Evolutionary conservation across 305 asterid species (phyloP), one percentile per base, ranked within the genome.

Genomic region (Solanum aculeatissimum): DNA sequence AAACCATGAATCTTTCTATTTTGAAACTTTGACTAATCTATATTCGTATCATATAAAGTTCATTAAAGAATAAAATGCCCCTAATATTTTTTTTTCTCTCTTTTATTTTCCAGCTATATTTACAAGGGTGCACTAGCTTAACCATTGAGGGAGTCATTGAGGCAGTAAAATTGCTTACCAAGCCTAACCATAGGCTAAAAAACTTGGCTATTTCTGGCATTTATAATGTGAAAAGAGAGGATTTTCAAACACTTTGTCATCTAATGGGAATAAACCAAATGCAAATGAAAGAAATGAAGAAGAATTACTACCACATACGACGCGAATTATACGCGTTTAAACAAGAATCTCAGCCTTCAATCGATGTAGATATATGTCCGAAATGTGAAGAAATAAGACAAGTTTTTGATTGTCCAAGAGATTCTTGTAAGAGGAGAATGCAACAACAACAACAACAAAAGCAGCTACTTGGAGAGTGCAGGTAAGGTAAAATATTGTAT

Each of bases 121-220:
- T 91, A 27, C 97, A 94, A 75, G 94, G 91, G 35, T 95, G 98
- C 94, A 90, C 93, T 9, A 83, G 90, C 86, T 74, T 95, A 89
- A 89, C 94, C 14, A 90, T 95, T 7, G 90, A 66, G 42, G 99
- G 95, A 85, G 86, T 95, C 82, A 84, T 92, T 38, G 78, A 45
- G 58, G 94, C 95, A 66, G 92, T 90, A 62, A 88, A 85, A 80
- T 74, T 86, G 15, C 93, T 93, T n/a, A 80, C 89, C 75, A 86
- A 82, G 32, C 74, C 77, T 83, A 85, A 78, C 49, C 91, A 86
- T 85, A 84, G 10, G n/a, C 80, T 93, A 19, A 83, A 71, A 21
- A 81, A 85, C 91, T 88, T 93, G 63, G 86, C 60, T 85, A 88
- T 95, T 86, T 86, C 62, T 83, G 98, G 98, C 75, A 75, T 94